Evolutionary conservation across 495 filamentous ascomycete species (phyloP).

Genomic region (Hypoxylon intermedium): DNA sequence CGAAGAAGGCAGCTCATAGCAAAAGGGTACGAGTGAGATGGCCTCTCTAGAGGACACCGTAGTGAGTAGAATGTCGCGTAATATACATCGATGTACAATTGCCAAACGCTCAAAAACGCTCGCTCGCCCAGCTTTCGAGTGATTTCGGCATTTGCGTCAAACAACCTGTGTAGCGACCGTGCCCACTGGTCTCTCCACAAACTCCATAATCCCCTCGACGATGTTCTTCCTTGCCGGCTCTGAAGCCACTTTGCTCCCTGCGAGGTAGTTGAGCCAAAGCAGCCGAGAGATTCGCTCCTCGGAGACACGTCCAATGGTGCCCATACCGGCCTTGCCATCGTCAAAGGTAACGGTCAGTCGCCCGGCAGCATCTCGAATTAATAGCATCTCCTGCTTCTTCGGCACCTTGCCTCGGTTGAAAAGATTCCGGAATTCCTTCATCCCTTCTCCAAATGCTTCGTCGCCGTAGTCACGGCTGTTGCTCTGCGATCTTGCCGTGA

Average conservation of each 20-base stretch:
- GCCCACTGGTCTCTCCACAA: conserved; percentile 88
- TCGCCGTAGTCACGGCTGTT: conserved; percentile 63
- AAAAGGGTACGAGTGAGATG: conserved; percentile 7
- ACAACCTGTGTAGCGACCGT: conserved; percentile 78
- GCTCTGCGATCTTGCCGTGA: conserved; percentile 71
- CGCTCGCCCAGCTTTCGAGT: conserved; percentile 8
- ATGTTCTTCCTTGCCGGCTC: conserved; percentile 81
- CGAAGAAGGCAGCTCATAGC: conserved; percentile 22
- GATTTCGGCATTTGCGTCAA: conserved; percentile 36
- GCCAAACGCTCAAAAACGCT: conserved; percentile 15
- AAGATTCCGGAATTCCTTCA: conserved; percentile 76
- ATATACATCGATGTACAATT: conserved; percentile 33
- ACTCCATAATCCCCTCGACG: conserved; percentile 83
- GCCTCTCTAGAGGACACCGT: conserved; percentile 18
- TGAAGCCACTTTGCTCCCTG: conserved; percentile 84
- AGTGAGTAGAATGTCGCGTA: conserved; percentile 27
- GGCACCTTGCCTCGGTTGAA: conserved; percentile 79
- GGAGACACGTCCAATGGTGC: conserved; percentile 56
- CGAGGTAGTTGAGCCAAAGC: conserved; percentile 90
- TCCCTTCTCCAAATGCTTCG: conserved; percentile 71
- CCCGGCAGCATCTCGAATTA: conserved; percentile 73
- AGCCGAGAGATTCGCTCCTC: conserved; percentile 83
- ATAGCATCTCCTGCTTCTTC: conserved; percentile 74
- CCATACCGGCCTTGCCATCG: conserved; percentile 54
- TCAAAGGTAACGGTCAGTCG: conserved; percentile 73